Evolutionary conservation across 139 green algal genomes (phyloP).

Genomic region (Closterium sp.): DNA sequence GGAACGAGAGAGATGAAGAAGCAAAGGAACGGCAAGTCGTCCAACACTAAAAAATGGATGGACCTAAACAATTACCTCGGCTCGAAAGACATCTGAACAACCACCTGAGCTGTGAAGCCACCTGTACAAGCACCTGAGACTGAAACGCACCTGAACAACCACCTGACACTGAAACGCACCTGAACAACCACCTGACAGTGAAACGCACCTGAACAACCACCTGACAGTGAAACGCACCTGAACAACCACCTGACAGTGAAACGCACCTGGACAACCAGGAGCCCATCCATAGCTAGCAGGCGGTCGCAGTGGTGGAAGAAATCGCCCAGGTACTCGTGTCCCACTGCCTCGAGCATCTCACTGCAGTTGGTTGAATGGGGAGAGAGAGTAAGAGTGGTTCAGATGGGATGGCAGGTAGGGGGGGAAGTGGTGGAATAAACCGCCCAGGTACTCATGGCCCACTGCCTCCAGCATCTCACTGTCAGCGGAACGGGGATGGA

Average conservation of each 20-base stretch:
- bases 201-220: neutral
- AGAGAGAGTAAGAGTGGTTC: no score
- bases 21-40: neutral
- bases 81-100: no score
- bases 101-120: no score
- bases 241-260: neutral
- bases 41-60: neutral
- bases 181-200: neutral
- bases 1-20: no score
- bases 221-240: neutral
- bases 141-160: neutral
- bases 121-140: neutral
- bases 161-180: neutral
- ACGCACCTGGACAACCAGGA: constrained; percentile 47
- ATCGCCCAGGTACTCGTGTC: constrained; percentile 81
- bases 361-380: neutral
- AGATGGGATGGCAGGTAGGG: no score
- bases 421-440: constrained; percentile 43
- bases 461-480: constrained; percentile 98
- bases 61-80: no score
- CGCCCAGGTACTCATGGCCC: constrained; percentile 83
- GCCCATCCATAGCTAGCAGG: constrained; percentile 33
- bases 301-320: constrained; percentile 49
- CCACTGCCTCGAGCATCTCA: constrained; percentile 99
- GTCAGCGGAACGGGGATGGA: no score